Evolutionary conservation across 2,329 filamentous ascomycete genomes (phyloP), one percentile per base, ranked within the genome.

Genomic region (Talaromyces sp.): DNA sequence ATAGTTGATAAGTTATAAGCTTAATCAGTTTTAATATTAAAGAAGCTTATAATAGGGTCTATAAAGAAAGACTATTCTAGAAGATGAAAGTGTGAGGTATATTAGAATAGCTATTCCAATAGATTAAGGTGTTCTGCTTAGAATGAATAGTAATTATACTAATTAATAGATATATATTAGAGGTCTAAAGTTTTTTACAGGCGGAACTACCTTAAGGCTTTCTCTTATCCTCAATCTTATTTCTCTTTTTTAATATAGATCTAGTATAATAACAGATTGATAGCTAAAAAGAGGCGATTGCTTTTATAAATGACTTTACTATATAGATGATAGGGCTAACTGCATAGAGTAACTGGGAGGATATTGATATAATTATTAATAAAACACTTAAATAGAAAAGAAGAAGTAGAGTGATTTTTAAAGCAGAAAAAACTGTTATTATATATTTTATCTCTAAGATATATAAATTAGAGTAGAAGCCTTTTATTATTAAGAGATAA

Each of bases 221-320:
- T 2, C 71, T 69, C 7, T 63, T 78, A 7, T 78, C 72, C 8
- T 72, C 66, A 14, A 70, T 74, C 21, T 62, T 75, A 17, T 77
- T 74, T 60, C 69, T 75, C 27, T 74, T 74, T 66, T 75, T 73
- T 64, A 77, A 77, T 57, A 69, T 70, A 58, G 70, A 76, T 59
- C 67, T 77, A 13, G 69, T 77, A 9, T 5, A 55, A 24, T 11
- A 62, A 50, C 58, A 62, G 27, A 74, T 77, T 52, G 62, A 70
- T 50, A 61, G 58, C 35, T 54, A 64, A 27, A 64, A 66, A 56
- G 71, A 68, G 60, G 67, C 17, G 17, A 49, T 49, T 56, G 38
- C 38, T 26, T 57, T 57, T 10, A 8, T 57, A 9, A 17, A 57
- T 26, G n/a, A 57, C 26, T 57, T 31, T 43, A 43, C 41, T 14